These are phyloP conservation scores for Chaetomiaceae sp. DNA, from an alignment of 2,329 filamentous ascomycete species.

Conservation along the genomic window DNA sequence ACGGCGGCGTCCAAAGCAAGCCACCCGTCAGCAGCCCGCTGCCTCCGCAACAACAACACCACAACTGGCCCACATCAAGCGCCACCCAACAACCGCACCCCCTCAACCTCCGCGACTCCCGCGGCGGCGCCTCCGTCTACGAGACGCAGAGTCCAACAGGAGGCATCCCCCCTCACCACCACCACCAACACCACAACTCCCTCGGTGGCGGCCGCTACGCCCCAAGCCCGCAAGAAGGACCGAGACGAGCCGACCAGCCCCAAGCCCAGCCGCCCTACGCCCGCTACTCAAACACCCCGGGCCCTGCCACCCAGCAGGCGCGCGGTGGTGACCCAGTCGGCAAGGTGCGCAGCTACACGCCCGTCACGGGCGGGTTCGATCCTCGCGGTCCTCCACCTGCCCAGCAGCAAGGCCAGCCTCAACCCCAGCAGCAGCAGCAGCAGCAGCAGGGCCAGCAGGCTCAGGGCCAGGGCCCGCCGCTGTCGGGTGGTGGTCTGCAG, in stretches of 20 bases:
- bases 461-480: too few relatives aligned
- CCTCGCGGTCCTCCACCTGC: slow-evolving; percentile 9
- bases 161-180: slow-evolving; percentile 17
- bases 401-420: not conserved
- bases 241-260: slow-evolving; percentile 10
- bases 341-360: slow-evolving; percentile 24
- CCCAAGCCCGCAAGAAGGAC: slow-evolving; percentile 20
- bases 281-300: slow-evolving; percentile 23
- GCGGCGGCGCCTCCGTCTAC: slow-evolving; percentile 21
- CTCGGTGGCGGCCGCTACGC: slow-evolving; percentile 28
- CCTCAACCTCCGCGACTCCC: slow-evolving; percentile 24
- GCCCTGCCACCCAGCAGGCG: slow-evolving; percentile 10
- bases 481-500: not conserved
- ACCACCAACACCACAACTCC: slow-evolving; percentile 30
- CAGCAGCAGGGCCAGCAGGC: not conserved
- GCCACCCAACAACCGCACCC: slow-evolving; percentile 25
- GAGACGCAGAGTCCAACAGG: slow-evolving; percentile 23
- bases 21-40: slow-evolving; percentile 21
- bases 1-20: slow-evolving; percentile 24
- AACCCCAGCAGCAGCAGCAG: not conserved
- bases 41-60: slow-evolving; percentile 12
- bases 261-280: slow-evolving; percentile 17
- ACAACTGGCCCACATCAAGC: slow-evolving; percentile 25
- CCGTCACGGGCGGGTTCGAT: slow-evolving; percentile 28
- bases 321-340: not conserved